Evolutionary conservation across 805 yeast genomes (phyloP).

Genomic region (Candida schatavii): DNA sequence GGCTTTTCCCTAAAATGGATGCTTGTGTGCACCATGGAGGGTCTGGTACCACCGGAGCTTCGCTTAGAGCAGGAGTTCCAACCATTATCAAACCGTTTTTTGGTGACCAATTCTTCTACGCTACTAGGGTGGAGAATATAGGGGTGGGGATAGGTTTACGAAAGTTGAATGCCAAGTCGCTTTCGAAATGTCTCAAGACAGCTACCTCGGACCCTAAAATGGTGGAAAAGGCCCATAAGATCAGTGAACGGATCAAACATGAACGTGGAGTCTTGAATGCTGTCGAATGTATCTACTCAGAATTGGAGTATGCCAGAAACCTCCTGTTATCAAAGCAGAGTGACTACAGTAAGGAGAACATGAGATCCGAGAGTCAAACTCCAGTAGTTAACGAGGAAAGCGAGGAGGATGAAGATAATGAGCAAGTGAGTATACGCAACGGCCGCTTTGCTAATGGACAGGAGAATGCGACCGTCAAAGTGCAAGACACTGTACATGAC

Average conservation of each 20-base stretch:
- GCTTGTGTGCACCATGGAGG: constrained; percentile 99
- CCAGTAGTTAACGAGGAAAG: constrained; percentile 21
- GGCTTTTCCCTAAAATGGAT: constrained; percentile 86
- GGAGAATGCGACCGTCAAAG: too few species aligned
- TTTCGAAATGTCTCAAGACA: constrained; percentile 66
- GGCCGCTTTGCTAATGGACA: too few species aligned
- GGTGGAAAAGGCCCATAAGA: constrained; percentile 58
- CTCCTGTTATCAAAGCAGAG: constrained; percentile 48
- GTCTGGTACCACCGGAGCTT: constrained; percentile 93
- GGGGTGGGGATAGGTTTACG: constrained; percentile 78
- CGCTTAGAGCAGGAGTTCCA: constrained; percentile 81
- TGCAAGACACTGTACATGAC: too few species aligned
- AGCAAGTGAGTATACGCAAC: constrained; percentile 11
- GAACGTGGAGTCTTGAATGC: constrained; percentile 84
- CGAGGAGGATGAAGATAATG: constrained; percentile 11
- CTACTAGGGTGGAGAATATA: constrained; percentile 79
- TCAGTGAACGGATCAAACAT: constrained; percentile 61
- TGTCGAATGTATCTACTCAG: constrained; percentile 71
- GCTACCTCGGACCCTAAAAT: constrained; percentile 67
- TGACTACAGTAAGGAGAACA: constrained; percentile 21
- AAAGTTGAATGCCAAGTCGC: constrained; percentile 60
- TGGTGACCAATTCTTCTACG: constrained; percentile 95
- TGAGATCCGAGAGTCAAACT: constrained; percentile 25
- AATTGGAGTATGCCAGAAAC: constrained; percentile 71
- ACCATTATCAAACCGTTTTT: constrained; percentile 91